A percentile compares a stretch with the other conserved stretches of the same genome.
These are phyloP conservation scores for Heliamphora ciliata DNA, from an alignment of 179 eudicot genomes.

Conservation along the genomic window DNA sequence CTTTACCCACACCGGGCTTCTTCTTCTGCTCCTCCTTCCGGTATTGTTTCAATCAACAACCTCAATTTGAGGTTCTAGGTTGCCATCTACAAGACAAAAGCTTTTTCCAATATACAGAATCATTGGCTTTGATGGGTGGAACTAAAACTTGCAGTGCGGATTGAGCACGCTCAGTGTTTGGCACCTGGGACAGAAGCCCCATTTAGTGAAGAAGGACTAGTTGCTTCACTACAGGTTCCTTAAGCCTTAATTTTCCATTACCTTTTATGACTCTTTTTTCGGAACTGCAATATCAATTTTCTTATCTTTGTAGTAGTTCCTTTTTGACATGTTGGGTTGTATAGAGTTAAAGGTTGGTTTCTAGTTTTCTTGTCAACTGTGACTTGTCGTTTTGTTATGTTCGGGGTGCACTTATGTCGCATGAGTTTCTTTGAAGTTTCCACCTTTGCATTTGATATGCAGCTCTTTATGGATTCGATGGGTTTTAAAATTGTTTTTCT, in stretches of 20 bases:
- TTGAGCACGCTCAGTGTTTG: constrained; percentile 98
- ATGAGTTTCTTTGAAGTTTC: neutral
- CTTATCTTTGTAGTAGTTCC: neutral
- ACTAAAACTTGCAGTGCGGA: constrained; percentile 37
- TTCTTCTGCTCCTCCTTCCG: no score
- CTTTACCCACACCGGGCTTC: no score
- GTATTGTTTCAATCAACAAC: no score
- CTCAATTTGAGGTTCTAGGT: no score
- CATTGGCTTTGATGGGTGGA: no score
- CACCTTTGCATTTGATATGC: neutral
- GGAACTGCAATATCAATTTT: neutral
- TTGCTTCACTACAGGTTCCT: constrained; percentile 89
- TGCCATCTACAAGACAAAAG: no score
- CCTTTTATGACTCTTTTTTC: neutral
- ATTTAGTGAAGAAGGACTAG: constrained; percentile 60
- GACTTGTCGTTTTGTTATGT: neutral
- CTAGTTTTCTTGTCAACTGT: neutral
- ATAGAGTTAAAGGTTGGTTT: neutral
- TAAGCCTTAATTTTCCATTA: constrained; percentile 13
- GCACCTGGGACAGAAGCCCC: constrained; percentile 52
- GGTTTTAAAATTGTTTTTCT: neutral
- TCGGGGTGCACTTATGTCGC: neutral
- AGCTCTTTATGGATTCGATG: no score
- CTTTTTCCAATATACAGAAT: no score
- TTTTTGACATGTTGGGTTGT: no score